Evolutionary conservation across 352 stramenopile genomes (phyloP).

Genomic region (Globisporangium spinosum): DNA sequence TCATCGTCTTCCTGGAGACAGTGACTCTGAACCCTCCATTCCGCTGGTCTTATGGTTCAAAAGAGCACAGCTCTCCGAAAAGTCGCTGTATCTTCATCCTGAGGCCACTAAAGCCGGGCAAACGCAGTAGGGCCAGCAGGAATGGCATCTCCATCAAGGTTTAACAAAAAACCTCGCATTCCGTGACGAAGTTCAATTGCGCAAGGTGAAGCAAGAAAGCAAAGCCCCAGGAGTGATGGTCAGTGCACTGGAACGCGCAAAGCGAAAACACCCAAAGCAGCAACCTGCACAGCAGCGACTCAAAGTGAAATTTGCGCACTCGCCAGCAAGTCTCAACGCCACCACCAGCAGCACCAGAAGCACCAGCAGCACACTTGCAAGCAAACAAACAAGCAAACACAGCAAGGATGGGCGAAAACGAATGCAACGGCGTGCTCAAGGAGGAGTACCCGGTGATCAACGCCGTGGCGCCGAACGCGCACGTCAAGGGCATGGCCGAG

Average conservation of each 20-base stretch:
- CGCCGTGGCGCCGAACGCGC: conserved; percentile 47
- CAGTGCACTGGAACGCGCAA: background rate
- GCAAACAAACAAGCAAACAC: background rate
- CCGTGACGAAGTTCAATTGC: conserved; percentile 1
- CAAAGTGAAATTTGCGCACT: conserved; percentile 18
- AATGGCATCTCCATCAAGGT: conserved; percentile 2
- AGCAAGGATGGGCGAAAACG: conserved; percentile 8
- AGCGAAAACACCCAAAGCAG: background rate
- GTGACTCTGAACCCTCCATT: background rate
- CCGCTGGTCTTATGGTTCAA: background rate
- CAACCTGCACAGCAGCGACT: background rate
- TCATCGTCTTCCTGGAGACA: background rate
- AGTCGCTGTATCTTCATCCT: background rate
- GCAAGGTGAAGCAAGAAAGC: background rate
- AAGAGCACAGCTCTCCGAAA: background rate
- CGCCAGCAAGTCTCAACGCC: conserved; percentile 1
- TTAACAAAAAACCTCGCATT: background rate
- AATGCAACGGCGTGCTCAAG: conserved; percentile 15
- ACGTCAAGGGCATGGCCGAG: conserved; percentile 65
- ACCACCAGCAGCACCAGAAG: background rate
- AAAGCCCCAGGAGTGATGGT: background rate
- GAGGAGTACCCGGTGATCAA: conserved; percentile 29
- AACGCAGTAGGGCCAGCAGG: background rate
- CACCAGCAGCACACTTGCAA: background rate
- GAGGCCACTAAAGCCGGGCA: background rate